phyloP scores from a whole-genome alignment of 1,284 basidiomycete species.

The Naganishia cerealis region DNA sequence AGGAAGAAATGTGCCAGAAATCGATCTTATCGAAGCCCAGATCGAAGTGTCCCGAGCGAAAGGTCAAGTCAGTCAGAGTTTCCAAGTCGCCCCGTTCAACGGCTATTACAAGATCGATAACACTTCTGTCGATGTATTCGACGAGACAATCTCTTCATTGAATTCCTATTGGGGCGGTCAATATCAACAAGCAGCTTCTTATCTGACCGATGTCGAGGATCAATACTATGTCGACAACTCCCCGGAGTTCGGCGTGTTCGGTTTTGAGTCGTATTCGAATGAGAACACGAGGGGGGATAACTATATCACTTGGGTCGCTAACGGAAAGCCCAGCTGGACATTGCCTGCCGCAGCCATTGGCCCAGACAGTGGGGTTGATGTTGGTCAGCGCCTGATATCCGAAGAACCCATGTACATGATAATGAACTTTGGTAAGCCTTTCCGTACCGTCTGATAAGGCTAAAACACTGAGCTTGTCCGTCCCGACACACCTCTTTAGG shows the following conservation, averaged over 20 bases:
- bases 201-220: conserved; percentile 61
- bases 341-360: conserved; percentile 62
- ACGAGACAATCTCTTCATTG: conserved; percentile 60
- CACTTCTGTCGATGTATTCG: conserved; percentile 49
- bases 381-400: conserved; percentile 68
- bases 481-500: conserved; percentile 32
- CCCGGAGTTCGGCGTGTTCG: conserved; percentile 57
- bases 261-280: conserved; percentile 69
- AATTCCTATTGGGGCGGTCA: conserved; percentile 75
- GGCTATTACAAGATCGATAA: conserved; percentile 65
- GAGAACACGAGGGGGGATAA: conserved; percentile 60
- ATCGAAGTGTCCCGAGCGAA: conserved; percentile 35
- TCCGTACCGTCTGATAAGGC: conserved; percentile 43
- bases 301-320: conserved; percentile 66
- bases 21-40: conserved; percentile 68
- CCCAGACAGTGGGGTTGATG: conserved; percentile 59
- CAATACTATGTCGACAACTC: conserved; percentile 48
- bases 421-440: conserved; percentile 49
- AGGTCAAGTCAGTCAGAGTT: conserved; percentile 62
- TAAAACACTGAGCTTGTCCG: conserved; percentile 33
- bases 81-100: conserved; percentile 61
- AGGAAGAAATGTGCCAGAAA: conserved; percentile 65
- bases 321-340: conserved; percentile 59
- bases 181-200: conserved; percentile 79
- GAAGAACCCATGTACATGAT: conserved; percentile 68